Base-by-base conservation (phyloP, 2,329 filamentous ascomycete species). In the Peltaster fructicola region DNA sequence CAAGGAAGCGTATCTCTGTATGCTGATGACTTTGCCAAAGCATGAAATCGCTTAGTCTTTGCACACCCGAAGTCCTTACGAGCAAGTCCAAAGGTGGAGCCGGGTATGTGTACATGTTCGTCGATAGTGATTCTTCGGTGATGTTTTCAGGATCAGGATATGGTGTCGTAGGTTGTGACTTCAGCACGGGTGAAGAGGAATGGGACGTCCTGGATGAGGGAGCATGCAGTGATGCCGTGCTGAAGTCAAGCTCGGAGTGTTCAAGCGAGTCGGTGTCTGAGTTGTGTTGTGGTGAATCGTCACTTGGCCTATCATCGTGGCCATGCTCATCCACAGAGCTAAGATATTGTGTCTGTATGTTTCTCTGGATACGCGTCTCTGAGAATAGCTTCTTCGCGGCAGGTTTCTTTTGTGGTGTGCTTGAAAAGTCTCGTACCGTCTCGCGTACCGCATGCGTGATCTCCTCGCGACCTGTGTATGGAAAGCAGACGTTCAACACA, bases 21-120 rank as follows among this genome's bases (percentile, higher is more conserved):
- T 85, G 64, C 45, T 92, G 70, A 45, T 95, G 84, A 41, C 80
- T 88, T 53, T 98, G 88, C 88, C 88, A 98, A 16, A 98, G 70
- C 84, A 98, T 88, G 43, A 95, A 98, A 49, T 98, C 88, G 45
- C 82, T 93, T 30, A 98, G 59, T 23, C 88, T 68, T 50, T 84
- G 76, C 8, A 98, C 88, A 14, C 84, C 85, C 34, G 82, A 93
- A 4, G 88, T 98, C 24, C 88, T 71, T 24, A 98, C 66, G 27
- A 98, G 72, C 8, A 98, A 64, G 45, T 98, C 88, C 20, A 95
- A 58, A 1, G 88, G 88, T 9, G 88, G 88, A 33, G 78, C 73
- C 26, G 71, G 69, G 23, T 75, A 68, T 4, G 85, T 95, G 54
- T 91, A 88, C 56, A 90, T 80, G 53, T 93, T 81, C 32, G 71